Evolutionary conservation across 2,329 filamentous ascomycete species (phyloP).

Genomic region (Fusarium camptoceras): DNA sequence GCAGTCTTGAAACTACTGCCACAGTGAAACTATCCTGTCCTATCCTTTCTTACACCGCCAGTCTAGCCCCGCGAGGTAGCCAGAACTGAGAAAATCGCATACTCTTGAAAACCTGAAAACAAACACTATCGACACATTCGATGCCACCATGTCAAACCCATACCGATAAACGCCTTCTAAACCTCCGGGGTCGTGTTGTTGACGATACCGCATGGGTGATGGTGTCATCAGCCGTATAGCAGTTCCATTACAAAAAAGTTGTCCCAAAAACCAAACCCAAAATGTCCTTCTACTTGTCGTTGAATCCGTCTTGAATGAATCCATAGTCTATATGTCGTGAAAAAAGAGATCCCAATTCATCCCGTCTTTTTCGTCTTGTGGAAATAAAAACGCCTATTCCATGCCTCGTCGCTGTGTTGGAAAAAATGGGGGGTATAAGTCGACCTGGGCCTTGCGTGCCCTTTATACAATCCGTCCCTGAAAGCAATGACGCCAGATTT

Average conservation of each 20-base stretch:
- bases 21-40: constrained; percentile 22
- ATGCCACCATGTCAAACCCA: constrained; percentile 10
- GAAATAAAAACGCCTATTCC: constrained; percentile 39
- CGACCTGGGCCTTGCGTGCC: constrained; percentile 29
- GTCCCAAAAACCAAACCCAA: constrained; percentile 12
- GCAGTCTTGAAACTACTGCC: constrained; percentile 37
- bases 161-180: constrained; percentile 17
- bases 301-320: constrained; percentile 37
- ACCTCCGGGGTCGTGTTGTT: constrained; percentile 28
- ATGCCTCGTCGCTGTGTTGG: constrained; percentile 40
- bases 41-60: constrained; percentile 40
- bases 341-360: constrained; percentile 33
- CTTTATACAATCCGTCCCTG: constrained; percentile 41
- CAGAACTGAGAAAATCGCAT: constrained; percentile 25
- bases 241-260: constrained; percentile 35
- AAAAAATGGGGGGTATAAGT: constrained; percentile 39
- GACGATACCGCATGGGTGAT: constrained; percentile 16
- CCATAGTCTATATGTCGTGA: constrained; percentile 42
- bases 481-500: constrained; percentile 43
- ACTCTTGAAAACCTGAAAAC: constrained; percentile 9
- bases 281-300: constrained; percentile 34
- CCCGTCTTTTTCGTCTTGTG: constrained; percentile 37
- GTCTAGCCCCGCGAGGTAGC: constrained; percentile 45
- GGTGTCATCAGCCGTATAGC: constrained; percentile 28
- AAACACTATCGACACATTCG: constrained; percentile 30